These are phyloP conservation scores for Acer campestre DNA, from an alignment of 345 rosid species.

Conservation along the genomic window DNA sequence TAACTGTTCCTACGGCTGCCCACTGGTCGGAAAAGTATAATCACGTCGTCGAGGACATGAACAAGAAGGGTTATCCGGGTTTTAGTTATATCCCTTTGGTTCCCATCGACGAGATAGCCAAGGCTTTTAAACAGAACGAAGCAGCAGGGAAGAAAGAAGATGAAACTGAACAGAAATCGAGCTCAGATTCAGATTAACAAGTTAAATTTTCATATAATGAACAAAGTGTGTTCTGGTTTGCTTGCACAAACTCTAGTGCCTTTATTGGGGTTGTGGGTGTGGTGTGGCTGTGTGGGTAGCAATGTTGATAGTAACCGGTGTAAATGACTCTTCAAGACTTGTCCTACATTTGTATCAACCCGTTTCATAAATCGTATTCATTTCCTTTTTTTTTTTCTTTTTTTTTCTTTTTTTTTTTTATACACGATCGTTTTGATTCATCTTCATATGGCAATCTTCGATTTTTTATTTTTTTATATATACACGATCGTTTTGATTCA, in stretches of 20 bases:
- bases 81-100: conserved; percentile 61
- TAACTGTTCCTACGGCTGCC: conserved; percentile 62
- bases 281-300: background rate
- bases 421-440: too few relatives aligned
- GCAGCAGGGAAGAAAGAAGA: conserved; percentile 44
- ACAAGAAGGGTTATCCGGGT: conserved; percentile 57
- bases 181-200: conserved; percentile 51
- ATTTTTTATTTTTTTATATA: too few relatives aligned
- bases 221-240: conserved; percentile 2
- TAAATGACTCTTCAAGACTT: conserved; percentile 1
- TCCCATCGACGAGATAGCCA: conserved; percentile 65
- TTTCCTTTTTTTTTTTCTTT: too few relatives aligned
- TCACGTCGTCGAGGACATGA: conserved; percentile 40
- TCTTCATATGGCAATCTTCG: background rate
- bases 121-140: conserved; percentile 51
- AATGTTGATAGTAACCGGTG: background rate
- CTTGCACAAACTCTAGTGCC: background rate
- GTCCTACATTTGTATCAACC: too few relatives aligned
- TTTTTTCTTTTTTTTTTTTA: too few relatives aligned
- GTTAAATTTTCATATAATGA: background rate
- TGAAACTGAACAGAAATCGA: conserved; percentile 16
- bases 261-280: background rate
- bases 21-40: conserved; percentile 58
- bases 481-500: too few relatives aligned
- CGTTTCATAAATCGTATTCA: too few relatives aligned